Percentiles rank a stretch among this genome's conserved stretches.
phyloP scores from a whole-genome alignment of 192 early-diverging fungal genomes.

The Coemansia javaensis region DNA sequence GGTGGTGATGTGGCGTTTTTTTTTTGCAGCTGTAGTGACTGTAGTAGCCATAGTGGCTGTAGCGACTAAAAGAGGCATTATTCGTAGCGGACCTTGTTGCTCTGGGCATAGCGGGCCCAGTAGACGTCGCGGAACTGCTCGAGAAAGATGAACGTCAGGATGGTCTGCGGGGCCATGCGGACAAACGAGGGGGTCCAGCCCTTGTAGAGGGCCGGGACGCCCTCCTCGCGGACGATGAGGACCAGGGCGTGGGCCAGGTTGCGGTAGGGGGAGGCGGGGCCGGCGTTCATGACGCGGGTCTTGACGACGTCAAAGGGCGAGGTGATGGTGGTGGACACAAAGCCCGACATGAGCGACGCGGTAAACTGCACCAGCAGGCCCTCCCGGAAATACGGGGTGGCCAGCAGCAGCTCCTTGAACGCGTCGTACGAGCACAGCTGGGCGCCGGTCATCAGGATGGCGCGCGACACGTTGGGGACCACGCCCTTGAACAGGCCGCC shows the following conservation, averaged over 20 bases:
- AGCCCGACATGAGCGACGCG: slow-evolving; percentile 67
- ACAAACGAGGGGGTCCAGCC: slow-evolving; percentile 81
- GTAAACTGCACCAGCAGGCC: slow-evolving; percentile 63
- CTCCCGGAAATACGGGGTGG: slow-evolving; percentile 57
- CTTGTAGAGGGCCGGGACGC: slow-evolving; percentile 66
- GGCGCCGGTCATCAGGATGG: slow-evolving; percentile 76
- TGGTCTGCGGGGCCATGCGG: slow-evolving; percentile 78
- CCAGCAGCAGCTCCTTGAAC: slow-evolving; percentile 68
- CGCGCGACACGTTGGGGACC: slow-evolving; percentile 84
- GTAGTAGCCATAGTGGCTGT: too few relatives aligned
- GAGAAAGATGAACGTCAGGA: slow-evolving; percentile 76
- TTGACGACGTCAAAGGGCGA: slow-evolving; percentile 81
- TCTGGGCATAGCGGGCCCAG: slow-evolving; percentile 21
- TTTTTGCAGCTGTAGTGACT: too few relatives aligned
- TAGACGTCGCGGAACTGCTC: slow-evolving; percentile 64
- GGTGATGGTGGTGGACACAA: slow-evolving; percentile 70
- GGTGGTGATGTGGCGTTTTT: too few relatives aligned
- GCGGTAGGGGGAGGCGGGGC: slow-evolving; percentile 29
- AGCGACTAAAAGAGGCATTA: too few relatives aligned
- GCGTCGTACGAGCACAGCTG: slow-evolving; percentile 74
- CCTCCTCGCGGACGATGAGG: slow-evolving; percentile 62
- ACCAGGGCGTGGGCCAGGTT: slow-evolving; percentile 44
- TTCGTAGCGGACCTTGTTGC: slow-evolving; percentile 29
- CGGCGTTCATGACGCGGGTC: slow-evolving; percentile 79
- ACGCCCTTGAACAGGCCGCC: slow-evolving; percentile 80